Evolutionary conservation across 495 filamentous ascomycete species (phyloP), one percentile per base, ranked within the genome.

Genomic region (Amniculicola lignicola): DNA sequence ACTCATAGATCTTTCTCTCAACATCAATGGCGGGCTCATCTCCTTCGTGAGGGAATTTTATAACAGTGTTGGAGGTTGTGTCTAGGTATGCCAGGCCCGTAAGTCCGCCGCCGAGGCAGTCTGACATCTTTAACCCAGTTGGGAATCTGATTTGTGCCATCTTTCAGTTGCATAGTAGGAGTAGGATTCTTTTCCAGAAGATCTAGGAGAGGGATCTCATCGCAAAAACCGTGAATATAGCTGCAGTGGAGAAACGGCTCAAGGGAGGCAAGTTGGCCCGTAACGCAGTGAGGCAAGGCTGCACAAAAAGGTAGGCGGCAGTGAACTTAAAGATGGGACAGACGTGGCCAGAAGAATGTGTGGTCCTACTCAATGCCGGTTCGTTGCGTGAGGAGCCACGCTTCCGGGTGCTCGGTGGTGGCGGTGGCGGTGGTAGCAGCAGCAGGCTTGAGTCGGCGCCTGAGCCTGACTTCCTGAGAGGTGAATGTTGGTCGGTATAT

Each of bases 31-130:
- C 39, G 28, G 51, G 51, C 40, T 54, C 40, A 24, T 54, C 51
- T 46, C 41, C 51, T 45, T 43, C 40, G 19, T 54, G 27, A 45
- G 51, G 51, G 29, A 28, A 45, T 54, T 54, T 54, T 35, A 54
- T 38, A 19, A 54, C 51, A 46, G 51, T 54, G 14, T 54, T 45
- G 24, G 51, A 54, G 24, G 51, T 33, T 22, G 7, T 41, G 40
- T 54, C 51, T 36, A 54, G 51, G 31, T 46, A 54, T 29, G 41
- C 40, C 40, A 54, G 35, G 41, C 51, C 38, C 27, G 51, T 54
- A 29, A 46, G 23, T 35, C 51, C 51, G 25, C 24, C 42, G 39
- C 39, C 27, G 18, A 54, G 39, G 51, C 27, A 45, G 51, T 54
- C 31, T 33, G 23, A 35, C 38, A 45, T 45, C 15, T 37, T 45